Evolutionary conservation across 1,139 yeast species (phyloP), one percentile per base, ranked within the genome.

Genomic region (Saccharomyces hybrid): DNA sequence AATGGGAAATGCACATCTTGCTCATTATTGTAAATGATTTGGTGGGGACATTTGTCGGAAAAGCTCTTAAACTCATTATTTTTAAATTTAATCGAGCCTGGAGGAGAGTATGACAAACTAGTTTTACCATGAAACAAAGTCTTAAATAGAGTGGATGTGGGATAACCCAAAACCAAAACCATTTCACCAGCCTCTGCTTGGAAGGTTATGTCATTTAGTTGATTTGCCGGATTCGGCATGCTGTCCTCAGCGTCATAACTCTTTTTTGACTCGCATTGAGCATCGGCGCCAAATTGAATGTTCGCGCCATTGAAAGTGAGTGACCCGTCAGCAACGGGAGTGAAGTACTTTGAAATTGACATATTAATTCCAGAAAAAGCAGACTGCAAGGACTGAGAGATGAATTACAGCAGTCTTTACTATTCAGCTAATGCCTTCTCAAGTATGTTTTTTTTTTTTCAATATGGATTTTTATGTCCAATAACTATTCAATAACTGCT

Each of bases 1-100:
- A 74, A 76, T 7, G 81, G 81, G 64, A 77, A 76, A 67, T 78
- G 82, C 26, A 68, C 66, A 66, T 78, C 82, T 47, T 75, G 69
- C 67, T 77, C 81, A 20, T 80, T 78, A 42, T 76, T 75, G 59
- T 77, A 77, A 48, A 78, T 67, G 29, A 77, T 72, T 56, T 75
- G 75, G 53, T 77, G 60, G 52, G 62, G 61, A 56, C 64, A 51
- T 56, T 54, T 55, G 2, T 54, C 46, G 6, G 62, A 55, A 53
- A 58, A 63, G 1, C 51, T 49, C 50, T 59, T 59, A 49, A 51
- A 75, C 63, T 61, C 63, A 48, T 62, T 56, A 41, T 57, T 56
- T 51, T 63, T 61, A 59, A 56, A 65, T 53, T 29, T 63, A 61
- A 49, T 47, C 41, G 60, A 63, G 57, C 59, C 70, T 66, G 25